These are phyloP conservation scores for Phytophthora pisi DNA, from an alignment of 352 stramenopile species.

Conservation along the genomic window DNA sequence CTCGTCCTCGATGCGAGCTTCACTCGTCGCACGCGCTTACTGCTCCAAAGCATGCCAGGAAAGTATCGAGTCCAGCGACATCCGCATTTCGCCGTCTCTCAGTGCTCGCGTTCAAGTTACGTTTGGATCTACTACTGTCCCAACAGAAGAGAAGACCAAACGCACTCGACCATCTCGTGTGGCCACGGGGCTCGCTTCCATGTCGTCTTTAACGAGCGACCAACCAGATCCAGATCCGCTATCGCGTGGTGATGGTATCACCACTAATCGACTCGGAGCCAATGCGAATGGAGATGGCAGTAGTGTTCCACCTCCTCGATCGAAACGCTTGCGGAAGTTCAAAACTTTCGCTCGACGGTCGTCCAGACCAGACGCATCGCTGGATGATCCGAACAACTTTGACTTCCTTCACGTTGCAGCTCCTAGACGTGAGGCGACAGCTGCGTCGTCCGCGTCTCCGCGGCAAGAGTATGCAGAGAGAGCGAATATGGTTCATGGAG, in stretches of 20 bases:
- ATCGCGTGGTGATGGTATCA: slow-evolving; percentile 12
- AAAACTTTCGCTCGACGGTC: slow-evolving; percentile 18
- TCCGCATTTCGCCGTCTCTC: slow-evolving; percentile 44
- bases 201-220: slow-evolving; percentile 11
- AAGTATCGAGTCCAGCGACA: slow-evolving; percentile 44
- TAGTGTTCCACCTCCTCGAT: not conserved
- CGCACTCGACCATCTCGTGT: slow-evolving; percentile 13
- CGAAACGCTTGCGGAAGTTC: slow-evolving; percentile 12
- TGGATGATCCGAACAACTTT: slow-evolving; percentile 27
- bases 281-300: slow-evolving; percentile 2
- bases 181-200: slow-evolving; percentile 17
- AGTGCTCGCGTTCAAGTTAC: slow-evolving; percentile 39
- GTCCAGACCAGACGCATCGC: slow-evolving; percentile 14
- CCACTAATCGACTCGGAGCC: slow-evolving; percentile 10
- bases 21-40: slow-evolving; percentile 40
- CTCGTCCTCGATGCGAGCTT: slow-evolving; percentile 34
- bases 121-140: slow-evolving; percentile 1
- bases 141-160: slow-evolving; percentile 17
- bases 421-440: slow-evolving; percentile 13
- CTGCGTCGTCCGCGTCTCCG: not conserved
- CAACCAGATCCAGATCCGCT: slow-evolving; percentile 12
- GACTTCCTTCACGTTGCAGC: slow-evolving; percentile 40
- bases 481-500: not conserved
- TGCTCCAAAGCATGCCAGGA: slow-evolving; percentile 49
- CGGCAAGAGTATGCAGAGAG: slow-evolving; percentile 10